Percentiles rank a stretch among this genome's conserved stretches.
Evolutionary conservation across 1,139 yeast species (phyloP).

Genomic region (Yamadazyma epiphylla): DNA sequence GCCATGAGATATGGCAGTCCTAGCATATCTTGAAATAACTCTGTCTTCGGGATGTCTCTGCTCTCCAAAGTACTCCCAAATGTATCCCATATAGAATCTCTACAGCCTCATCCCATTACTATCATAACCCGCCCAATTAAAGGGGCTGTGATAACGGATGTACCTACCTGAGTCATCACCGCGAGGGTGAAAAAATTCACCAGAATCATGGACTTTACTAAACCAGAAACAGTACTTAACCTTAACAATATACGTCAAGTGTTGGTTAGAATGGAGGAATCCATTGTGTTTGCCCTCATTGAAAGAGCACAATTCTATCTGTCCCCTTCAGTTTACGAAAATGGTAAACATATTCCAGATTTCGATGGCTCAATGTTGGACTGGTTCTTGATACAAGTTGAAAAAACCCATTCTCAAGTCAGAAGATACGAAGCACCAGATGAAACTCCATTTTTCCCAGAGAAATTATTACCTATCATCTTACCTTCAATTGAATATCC

Average conservation of each 20-base stretch:
- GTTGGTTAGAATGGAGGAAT: slow-evolving; percentile 90
- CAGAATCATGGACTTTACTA: slow-evolving; percentile 82
- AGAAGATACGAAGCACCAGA: slow-evolving; percentile 95
- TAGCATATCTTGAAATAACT: no score
- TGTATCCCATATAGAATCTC: no score
- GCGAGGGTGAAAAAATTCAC: no score
- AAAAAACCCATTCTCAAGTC: slow-evolving; percentile 75
- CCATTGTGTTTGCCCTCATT: slow-evolving; percentile 86
- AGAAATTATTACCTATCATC: slow-evolving; percentile 59
- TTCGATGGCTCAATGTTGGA: slow-evolving; percentile 83
- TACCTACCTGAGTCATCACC: no score
- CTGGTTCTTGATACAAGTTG: slow-evolving; percentile 77
- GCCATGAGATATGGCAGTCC: no score
- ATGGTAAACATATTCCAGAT: slow-evolving; percentile 58
- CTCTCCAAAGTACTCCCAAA: no score
- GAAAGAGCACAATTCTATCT: slow-evolving; percentile 87
- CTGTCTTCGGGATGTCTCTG: no score
- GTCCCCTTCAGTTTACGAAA: slow-evolving; percentile 71
- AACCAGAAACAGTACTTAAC: slow-evolving; percentile 79
- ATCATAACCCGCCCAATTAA: no score
- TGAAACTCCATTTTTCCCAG: slow-evolving; percentile 87
- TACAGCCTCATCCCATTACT: no score
- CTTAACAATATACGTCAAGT: slow-evolving; percentile 79
- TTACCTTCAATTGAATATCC: slow-evolving; percentile 82
- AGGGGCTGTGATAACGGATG: no score